Conservation (phyloP, 805 yeast genomes). For the Kodamaea laetipori region DNA sequence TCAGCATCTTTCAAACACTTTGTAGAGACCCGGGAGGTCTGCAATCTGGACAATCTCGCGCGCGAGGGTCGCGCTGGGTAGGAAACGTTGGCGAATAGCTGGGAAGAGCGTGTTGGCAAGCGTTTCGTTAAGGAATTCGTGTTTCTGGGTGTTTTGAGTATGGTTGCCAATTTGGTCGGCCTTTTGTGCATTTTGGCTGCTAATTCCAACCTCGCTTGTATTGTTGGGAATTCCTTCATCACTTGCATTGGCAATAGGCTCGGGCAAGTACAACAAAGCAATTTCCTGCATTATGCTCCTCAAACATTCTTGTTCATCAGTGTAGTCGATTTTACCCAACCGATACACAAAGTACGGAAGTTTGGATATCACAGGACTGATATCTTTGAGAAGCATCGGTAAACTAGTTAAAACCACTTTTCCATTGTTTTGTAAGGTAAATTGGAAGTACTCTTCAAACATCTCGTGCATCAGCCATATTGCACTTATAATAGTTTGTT, state of each 20-base stretch:
- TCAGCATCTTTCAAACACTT: conserved; percentile 89
- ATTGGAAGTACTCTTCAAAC: conserved; percentile 77
- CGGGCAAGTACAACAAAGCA: conserved; percentile 75
- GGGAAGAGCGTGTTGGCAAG: conserved; percentile 71
- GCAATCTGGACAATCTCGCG: conserved; percentile 80
- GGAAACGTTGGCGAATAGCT: conserved; percentile 55
- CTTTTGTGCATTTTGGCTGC: background rate
- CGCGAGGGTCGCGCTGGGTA: conserved; percentile 59
- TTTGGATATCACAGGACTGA: conserved; percentile 63
- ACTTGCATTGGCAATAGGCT: conserved; percentile 28
- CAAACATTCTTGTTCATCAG: conserved; percentile 68
- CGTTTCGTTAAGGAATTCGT: conserved; percentile 19
- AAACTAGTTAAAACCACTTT: conserved; percentile 45
- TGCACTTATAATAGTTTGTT: conserved; percentile 18
- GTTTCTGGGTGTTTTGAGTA: too few species aligned
- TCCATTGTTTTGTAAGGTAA: conserved; percentile 23
- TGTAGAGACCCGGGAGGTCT: conserved; percentile 85
- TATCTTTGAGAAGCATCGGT: conserved; percentile 69
- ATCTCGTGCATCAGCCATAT: conserved; percentile 63
- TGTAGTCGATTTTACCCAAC: conserved; percentile 65
- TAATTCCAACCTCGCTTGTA: conserved; percentile 8
- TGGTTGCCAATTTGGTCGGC: too few species aligned
- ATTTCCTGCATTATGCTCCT: conserved; percentile 65
- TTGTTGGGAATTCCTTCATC: too few species aligned
- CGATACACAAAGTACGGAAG: conserved; percentile 67